Conservation (phyloP, 257 asterid genomes). For the Petunia secreta region DNA sequence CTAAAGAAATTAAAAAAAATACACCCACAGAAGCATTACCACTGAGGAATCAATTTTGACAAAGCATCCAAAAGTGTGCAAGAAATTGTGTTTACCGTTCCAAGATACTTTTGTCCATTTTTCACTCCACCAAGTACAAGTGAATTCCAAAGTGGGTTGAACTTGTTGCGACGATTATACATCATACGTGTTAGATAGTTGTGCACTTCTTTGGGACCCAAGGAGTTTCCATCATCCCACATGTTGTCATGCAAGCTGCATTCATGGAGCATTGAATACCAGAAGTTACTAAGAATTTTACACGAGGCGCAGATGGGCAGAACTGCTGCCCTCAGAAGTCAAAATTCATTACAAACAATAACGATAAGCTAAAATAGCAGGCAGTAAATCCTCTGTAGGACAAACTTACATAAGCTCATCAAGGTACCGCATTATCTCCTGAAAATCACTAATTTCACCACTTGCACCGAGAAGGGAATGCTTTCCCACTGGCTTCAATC, state of each 20-base stretch:
- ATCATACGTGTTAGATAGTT: slow-evolving; percentile 80
- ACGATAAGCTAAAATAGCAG: background rate
- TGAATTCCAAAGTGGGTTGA: slow-evolving; percentile 93
- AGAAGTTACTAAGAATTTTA: slow-evolving; percentile 23
- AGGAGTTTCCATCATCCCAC: slow-evolving; percentile 99
- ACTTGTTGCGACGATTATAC: slow-evolving; percentile 98
- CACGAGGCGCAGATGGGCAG: background rate
- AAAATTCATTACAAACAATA: background rate
- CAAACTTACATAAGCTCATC: slow-evolving; percentile 80
- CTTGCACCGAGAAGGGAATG: slow-evolving; percentile 97
- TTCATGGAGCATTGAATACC: slow-evolving; percentile 26
- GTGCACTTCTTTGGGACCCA: slow-evolving; percentile 97
- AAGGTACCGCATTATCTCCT: slow-evolving; percentile 85
- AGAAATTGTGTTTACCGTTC: slow-evolving; percentile 57
- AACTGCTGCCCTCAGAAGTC: background rate
- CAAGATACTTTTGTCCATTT: slow-evolving; percentile 92
- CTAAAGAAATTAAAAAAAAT: slow-evolving; percentile 36
- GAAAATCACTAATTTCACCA: slow-evolving; percentile 97
- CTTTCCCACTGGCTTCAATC: slow-evolving; percentile 86
- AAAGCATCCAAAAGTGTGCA: background rate
- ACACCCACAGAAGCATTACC: background rate
- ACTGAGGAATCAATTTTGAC: slow-evolving; percentile 4
- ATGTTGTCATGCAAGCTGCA: slow-evolving; percentile 81
- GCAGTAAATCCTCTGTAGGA: background rate
- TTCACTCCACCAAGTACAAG: slow-evolving; percentile 94